Conservation (phyloP, 495 filamentous ascomycete genomes). For the Thermochaetoides thermophila region DNA sequence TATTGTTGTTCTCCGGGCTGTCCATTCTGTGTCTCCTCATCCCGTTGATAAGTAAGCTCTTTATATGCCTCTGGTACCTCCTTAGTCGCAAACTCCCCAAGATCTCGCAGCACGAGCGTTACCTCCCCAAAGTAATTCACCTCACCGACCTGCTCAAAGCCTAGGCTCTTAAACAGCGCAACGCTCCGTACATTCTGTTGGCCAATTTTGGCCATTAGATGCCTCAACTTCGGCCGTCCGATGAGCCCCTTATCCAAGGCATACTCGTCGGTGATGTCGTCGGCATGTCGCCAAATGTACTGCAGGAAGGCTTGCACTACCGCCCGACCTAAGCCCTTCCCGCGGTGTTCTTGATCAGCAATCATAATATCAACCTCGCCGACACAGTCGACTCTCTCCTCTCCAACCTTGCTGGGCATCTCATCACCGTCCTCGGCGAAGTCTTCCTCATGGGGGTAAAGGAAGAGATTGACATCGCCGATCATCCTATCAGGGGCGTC, state of each 20-base stretch:
- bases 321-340: constrained; percentile 50
- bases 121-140: constrained; percentile 39
- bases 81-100: constrained; percentile 5
- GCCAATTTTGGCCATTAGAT: constrained; percentile 34
- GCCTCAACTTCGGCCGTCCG: constrained; percentile 10
- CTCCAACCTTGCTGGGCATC: background rate
- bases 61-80: constrained; percentile 9
- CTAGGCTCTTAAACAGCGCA: constrained; percentile 29
- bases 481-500: constrained; percentile 50
- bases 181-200: constrained; percentile 25
- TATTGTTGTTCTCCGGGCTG: background rate
- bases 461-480: constrained; percentile 79
- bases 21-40: no score
- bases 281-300: constrained; percentile 40
- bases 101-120: constrained; percentile 22
- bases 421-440: constrained; percentile 12
- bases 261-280: constrained; percentile 47
- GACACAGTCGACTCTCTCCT: constrained; percentile 26
- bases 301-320: constrained; percentile 51
- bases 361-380: constrained; percentile 90
- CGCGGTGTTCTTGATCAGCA: constrained; percentile 40
- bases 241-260: constrained; percentile 4
- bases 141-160: constrained; percentile 28
- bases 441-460: constrained; percentile 34
- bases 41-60: constrained; percentile 14